phyloP scores from a whole-genome alignment of 352 stramenopile genomes.

The Discostella stelligera region DNA sequence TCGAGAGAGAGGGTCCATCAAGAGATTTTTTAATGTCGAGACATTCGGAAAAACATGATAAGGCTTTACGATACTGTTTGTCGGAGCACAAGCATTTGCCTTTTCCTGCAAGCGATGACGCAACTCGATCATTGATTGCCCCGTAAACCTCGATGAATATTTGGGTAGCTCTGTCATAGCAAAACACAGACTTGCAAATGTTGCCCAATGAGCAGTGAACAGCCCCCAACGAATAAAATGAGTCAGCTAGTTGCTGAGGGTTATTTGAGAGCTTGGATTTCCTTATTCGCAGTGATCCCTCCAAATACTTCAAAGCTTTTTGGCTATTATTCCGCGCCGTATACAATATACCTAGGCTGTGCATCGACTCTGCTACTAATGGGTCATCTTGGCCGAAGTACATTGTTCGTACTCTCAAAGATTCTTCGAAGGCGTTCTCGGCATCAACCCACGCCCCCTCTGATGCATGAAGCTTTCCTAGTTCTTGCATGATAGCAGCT shows the following conservation, averaged over 20 bases:
- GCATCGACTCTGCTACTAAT: constrained; percentile 58
- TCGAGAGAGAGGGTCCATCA: constrained; percentile 36
- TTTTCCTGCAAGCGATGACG: constrained; percentile 50
- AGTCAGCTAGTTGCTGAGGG: constrained; percentile 52
- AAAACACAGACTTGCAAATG: constrained; percentile 55
- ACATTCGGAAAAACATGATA: constrained; percentile 52
- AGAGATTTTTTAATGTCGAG: constrained; percentile 48
- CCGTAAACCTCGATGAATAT: constrained; percentile 53
- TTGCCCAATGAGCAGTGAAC: constrained; percentile 53
- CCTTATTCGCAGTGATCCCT: constrained; percentile 53
- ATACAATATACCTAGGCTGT: constrained; percentile 50
- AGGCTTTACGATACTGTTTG: constrained; percentile 43
- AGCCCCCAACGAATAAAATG: constrained; percentile 52
- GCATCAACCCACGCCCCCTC: constrained; percentile 48
- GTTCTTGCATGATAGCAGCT: constrained; percentile 59
- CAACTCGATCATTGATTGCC: constrained; percentile 40
- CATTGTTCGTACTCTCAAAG: constrained; percentile 53
- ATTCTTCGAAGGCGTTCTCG: constrained; percentile 64
- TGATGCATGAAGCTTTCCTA: constrained; percentile 54
- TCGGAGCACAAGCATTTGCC: constrained; percentile 41
- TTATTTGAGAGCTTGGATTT: constrained; percentile 38
- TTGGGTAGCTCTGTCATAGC: constrained; percentile 54
- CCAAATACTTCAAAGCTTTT: constrained; percentile 59
- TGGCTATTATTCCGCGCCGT: constrained; percentile 32
- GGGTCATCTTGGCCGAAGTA: constrained; percentile 59